phyloP scores from a whole-genome alignment of 108 stramenopile genomes.

The Epipyxis sp. region DNA sequence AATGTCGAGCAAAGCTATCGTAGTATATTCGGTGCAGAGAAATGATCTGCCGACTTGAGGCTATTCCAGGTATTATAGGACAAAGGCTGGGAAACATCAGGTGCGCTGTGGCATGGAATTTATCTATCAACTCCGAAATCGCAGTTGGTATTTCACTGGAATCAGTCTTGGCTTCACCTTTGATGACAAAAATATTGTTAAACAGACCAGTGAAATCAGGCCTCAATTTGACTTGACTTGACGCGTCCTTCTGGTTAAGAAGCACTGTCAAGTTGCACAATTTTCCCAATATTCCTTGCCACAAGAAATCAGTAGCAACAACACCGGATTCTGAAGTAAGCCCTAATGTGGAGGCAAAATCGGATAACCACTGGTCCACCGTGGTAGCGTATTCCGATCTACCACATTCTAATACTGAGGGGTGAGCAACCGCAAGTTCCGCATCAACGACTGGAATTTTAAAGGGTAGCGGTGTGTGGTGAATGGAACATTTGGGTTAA shows the following conservation, averaged over 20 bases:
- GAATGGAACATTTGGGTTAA: no score
- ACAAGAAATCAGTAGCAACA: no score
- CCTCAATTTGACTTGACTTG: slow-evolving; percentile 8
- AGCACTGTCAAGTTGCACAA: no score
- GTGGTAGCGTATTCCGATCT: no score
- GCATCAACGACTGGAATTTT: no score
- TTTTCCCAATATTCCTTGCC: no score
- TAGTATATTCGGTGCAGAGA: not conserved
- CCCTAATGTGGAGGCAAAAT: no score
- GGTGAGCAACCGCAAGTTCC: no score
- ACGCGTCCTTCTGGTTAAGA: not conserved
- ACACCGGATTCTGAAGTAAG: no score
- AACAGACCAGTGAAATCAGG: slow-evolving; percentile 19
- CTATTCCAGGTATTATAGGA: slow-evolving; percentile 10
- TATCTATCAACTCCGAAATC: not conserved
- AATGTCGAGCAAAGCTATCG: slow-evolving; percentile 16
- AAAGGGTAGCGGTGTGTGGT: no score
- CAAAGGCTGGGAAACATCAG: not conserved
- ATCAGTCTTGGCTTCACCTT: not conserved
- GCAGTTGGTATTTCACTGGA: not conserved
- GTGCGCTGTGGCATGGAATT: not conserved
- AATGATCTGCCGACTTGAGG: not conserved
- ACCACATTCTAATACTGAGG: no score
- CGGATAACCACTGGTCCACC: no score
- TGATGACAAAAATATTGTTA: slow-evolving; percentile 10